Conservation (phyloP, 1,284 basidiomycete species). For the Anthracocystis setariae region DNA sequence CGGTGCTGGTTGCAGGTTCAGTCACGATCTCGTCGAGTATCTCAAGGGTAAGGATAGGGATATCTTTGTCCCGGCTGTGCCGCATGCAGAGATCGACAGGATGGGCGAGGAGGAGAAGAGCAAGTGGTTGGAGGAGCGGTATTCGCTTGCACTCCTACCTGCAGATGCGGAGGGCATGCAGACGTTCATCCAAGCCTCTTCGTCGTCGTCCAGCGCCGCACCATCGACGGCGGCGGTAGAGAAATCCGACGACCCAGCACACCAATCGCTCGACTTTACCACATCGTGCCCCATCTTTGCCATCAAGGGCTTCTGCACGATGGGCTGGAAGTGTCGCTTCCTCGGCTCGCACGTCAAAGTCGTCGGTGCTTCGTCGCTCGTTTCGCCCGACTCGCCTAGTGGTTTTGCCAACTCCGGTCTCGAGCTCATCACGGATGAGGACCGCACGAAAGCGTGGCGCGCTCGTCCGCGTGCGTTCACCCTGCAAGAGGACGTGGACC, state of each 20-base stretch:
- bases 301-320: conserved; percentile 81
- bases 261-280: conserved; percentile 72
- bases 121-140: conserved; percentile 45
- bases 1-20: conserved; percentile 75
- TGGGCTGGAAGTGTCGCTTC: conserved; percentile 90
- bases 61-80: conserved; percentile 70
- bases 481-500: conserved; percentile 71
- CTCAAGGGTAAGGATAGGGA: conserved; percentile 80
- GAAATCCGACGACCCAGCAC: conserved; percentile 41
- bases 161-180: conserved; percentile 9
- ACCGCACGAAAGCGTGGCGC: conserved; percentile 69
- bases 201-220: conserved; percentile 66
- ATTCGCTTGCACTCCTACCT: conserved; percentile 25
- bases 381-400: not conserved
- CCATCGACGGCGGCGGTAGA: not conserved
- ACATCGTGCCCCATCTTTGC: conserved; percentile 77
- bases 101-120: conserved; percentile 14
- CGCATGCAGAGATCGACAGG: conserved; percentile 9
- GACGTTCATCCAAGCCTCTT: conserved; percentile 19
- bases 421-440: conserved; percentile 72
- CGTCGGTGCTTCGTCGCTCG: conserved; percentile 36
- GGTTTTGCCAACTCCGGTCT: conserved; percentile 56
- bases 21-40: conserved; percentile 82
- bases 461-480: conserved; percentile 26
- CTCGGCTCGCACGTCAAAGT: conserved; percentile 76